Evolutionary conservation across 2,329 filamentous ascomycete genomes (phyloP).

Genomic region (Aspergillus terreus): DNA sequence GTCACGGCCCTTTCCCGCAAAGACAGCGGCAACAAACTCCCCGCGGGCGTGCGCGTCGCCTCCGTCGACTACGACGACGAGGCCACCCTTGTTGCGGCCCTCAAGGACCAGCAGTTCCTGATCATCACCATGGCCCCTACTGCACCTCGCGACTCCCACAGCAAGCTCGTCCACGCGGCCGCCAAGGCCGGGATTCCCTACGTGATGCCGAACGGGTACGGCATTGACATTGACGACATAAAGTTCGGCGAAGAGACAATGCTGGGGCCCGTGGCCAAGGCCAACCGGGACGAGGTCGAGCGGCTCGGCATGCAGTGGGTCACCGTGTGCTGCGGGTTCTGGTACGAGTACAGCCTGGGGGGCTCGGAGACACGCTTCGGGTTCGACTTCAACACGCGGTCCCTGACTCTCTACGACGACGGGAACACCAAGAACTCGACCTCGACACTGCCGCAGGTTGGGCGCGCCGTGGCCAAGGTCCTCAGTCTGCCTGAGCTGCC

Average conservation of each 20-base stretch:
- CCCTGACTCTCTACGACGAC: slow-evolving; percentile 51
- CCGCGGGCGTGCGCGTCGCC: slow-evolving; percentile 42
- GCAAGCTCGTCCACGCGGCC: slow-evolving; percentile 53
- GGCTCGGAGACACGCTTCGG: slow-evolving; percentile 39
- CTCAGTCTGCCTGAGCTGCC: slow-evolving; percentile 46
- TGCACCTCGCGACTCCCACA: slow-evolving; percentile 46
- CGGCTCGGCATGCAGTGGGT: slow-evolving; percentile 44
- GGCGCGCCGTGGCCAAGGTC: slow-evolving; percentile 51
- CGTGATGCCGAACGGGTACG: slow-evolving; percentile 52
- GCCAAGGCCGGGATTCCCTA: slow-evolving; percentile 53
- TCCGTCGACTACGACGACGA: slow-evolving; percentile 49
- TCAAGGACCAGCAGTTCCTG: slow-evolving; percentile 55
- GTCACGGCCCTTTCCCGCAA: slow-evolving; percentile 51
- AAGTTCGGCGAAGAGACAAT: slow-evolving; percentile 36
- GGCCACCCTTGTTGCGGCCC: slow-evolving; percentile 45
- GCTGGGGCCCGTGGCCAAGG: slow-evolving; percentile 22
- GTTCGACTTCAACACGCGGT: slow-evolving; percentile 47
- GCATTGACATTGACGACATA: slow-evolving; percentile 27
- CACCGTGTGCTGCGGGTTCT: slow-evolving; percentile 45
- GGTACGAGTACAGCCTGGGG: slow-evolving; percentile 53
- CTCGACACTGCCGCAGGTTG: slow-evolving; percentile 58
- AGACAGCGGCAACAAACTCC: slow-evolving; percentile 41
- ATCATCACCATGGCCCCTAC: slow-evolving; percentile 51
- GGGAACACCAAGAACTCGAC: slow-evolving; percentile 55
- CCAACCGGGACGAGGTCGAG: slow-evolving; percentile 37